phyloP scores from a whole-genome alignment of 257 asterid species.

The Solanum chilense region DNA sequence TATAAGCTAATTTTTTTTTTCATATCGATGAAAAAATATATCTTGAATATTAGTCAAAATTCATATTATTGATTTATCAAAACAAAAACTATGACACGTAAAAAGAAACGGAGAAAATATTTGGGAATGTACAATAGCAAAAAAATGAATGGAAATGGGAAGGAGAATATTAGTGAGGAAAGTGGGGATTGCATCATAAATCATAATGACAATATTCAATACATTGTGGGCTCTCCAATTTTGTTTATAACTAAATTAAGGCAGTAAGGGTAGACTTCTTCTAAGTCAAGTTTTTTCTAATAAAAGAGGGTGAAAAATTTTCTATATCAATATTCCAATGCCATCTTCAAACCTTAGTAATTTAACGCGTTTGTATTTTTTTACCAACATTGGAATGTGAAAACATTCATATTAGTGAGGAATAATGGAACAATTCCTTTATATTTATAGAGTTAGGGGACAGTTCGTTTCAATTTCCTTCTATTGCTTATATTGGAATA shows the following conservation, averaged over 20 bases:
- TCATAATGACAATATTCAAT: background rate
- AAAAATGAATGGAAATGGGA: background rate
- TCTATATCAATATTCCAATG: background rate
- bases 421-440: no score
- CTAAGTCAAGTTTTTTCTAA: background rate
- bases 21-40: no score
- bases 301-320: background rate
- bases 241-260: background rate
- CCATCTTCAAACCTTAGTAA: background rate
- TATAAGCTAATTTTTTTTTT: no score
- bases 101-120: background rate
- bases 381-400: background rate
- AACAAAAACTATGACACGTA: no score
- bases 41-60: no score
- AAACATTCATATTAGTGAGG: background rate
- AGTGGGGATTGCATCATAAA: background rate
- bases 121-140: background rate
- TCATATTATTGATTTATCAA: no score
- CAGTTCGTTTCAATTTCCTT: background rate
- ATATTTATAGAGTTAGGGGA: no score
- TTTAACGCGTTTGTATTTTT: background rate
- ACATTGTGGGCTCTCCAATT: background rate
- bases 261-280: background rate
- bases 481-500: background rate
- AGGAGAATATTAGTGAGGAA: background rate